Base-by-base conservation (phyloP, 768 basidiomycete species). In the Leccinum aurantiacum region DNA sequence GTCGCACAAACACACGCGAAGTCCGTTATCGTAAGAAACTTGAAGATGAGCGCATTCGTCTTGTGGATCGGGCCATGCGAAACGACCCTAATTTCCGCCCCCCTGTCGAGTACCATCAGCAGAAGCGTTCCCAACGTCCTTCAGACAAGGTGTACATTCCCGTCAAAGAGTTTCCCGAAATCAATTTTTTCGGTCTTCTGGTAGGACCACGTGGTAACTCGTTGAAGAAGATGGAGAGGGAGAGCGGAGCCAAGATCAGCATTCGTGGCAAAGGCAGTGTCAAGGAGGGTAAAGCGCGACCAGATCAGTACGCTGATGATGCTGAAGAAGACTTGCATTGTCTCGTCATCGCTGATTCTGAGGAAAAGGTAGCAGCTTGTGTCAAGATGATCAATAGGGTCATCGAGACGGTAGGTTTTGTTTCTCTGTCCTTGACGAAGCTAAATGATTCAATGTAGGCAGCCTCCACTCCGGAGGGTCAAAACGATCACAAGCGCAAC, bases 141-240 rank as follows among this genome's bases (percentile, higher is more conserved):
- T 91, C 91, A 35, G 97, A 99, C 61, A 98, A 98, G 77, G 97
- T 99, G 62, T 99, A 98, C 74, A 98, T 99, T 61, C 97, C 97
- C 44, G 95, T 98, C 73, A 98, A 99, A 75, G 97, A 99, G 77
- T 99, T 99, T 67, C 97, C 97, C 2, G 96, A 98, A 77, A 98
- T 99, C 81, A 99, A 99, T 74, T 99, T 98, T 79, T 98, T 99
- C 69, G 97, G 97, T 67, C 80, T 99, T 62, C 85, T 99, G 61
- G 96, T 99, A 64, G 97, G 97, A 41, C 97, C 97, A 70, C 91
- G 97, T 69, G 97, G 97, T 50, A 98, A 99, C 74, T 95, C 95
- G 79, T 78, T 98, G 82, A 99, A 99, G 84, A 95, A 94, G 77
- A 99, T 99, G 97, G 97, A 99, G 76, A 82, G 92, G 59, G 93